Conservation (phyloP, 257 asterid genomes). For the Mentha longifolia region DNA sequence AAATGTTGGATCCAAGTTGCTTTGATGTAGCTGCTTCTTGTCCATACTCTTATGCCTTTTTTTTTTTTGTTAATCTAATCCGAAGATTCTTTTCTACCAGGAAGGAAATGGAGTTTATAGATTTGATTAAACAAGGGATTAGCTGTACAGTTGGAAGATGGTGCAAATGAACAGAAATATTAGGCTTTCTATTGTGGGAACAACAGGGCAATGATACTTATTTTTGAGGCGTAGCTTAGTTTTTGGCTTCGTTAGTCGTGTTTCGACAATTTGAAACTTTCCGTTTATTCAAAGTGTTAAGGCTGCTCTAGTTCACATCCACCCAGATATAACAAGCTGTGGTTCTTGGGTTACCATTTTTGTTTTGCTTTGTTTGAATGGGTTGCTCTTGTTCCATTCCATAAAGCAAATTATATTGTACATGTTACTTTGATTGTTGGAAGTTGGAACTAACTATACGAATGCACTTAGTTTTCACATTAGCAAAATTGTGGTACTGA, state of each 20-base stretch:
- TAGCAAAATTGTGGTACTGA: too few species aligned
- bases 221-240: background rate
- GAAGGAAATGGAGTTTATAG: background rate
- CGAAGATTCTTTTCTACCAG: background rate
- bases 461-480: background rate
- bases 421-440: background rate
- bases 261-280: background rate
- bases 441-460: background rate
- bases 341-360: background rate
- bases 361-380: background rate
- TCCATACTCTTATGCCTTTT: background rate
- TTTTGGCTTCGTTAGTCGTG: too few species aligned
- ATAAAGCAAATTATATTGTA: background rate
- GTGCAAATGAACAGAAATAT: background rate
- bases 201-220: background rate
- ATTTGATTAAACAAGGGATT: conserved; percentile 4
- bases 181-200: background rate
- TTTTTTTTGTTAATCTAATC: background rate
- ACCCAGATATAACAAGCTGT: too few species aligned
- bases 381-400: background rate
- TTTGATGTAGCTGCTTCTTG: background rate
- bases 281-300: background rate
- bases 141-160: background rate
- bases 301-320: too few species aligned
- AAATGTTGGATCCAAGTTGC: background rate